A percentile compares a stretch with the other conserved stretches of the same genome.
phyloP scores from a whole-genome alignment of 371 early-diverging fungal species.

The Blastocladiella emersonii region DNA sequence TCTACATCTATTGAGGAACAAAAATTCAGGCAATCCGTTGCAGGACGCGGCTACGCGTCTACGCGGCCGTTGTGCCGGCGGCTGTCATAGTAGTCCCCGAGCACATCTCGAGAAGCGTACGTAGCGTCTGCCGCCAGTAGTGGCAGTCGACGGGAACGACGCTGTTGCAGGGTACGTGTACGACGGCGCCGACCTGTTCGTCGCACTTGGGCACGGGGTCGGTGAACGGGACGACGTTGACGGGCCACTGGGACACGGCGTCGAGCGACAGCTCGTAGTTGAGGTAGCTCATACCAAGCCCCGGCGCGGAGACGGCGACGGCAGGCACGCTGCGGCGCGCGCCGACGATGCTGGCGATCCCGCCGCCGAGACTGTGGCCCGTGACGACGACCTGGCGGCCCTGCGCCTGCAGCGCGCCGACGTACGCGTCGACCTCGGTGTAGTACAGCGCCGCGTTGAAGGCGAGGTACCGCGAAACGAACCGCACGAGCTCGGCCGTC shows the following conservation, averaged over 20 bases:
- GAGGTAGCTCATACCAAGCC: not conserved
- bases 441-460: conserved; percentile 10
- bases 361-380: not conserved
- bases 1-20: no score
- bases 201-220: conserved; percentile 2
- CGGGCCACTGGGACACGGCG: not conserved
- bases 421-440: conserved; percentile 10
- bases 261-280: not conserved
- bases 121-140: not conserved
- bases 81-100: no score
- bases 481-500: not conserved
- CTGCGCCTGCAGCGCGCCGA: not conserved
- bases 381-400: not conserved
- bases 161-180: not conserved
- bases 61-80: no score
- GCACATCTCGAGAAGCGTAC: not conserved
- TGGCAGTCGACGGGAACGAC: not conserved
- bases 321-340: not conserved
- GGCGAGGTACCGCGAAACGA: conserved; percentile 9
- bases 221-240: not conserved
- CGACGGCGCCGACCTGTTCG: not conserved
- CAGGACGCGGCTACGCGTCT: no score
- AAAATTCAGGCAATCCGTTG: no score
- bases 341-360: not conserved
- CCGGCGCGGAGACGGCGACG: not conserved